These are phyloP conservation scores for Annulohypoxylon stygium DNA, from an alignment of 495 filamentous ascomycete species.

Conservation along the genomic window DNA sequence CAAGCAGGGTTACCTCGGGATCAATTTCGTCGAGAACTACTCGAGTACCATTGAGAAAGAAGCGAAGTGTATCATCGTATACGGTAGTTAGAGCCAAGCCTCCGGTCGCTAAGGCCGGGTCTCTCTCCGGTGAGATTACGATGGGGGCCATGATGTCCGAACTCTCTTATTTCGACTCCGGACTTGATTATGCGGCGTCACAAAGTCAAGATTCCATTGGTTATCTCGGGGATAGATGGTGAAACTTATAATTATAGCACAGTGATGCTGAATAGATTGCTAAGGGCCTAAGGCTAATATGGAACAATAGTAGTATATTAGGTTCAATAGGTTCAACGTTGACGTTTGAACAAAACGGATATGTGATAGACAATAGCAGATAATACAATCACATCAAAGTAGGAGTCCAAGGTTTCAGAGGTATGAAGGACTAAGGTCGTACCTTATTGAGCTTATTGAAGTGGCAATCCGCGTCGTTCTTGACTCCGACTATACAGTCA, in stretches of 20 bases:
- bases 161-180: conserved; percentile 2
- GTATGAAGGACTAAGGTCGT: neutral
- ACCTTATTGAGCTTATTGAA: conserved; percentile 18
- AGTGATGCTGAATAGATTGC: neutral
- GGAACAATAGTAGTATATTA: neutral
- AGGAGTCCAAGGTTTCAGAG: neutral
- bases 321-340: too few species aligned
- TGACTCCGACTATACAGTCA: conserved; percentile 17
- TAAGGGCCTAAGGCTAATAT: neutral
- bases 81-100: conserved; percentile 51
- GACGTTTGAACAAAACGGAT: neutral
- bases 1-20: conserved; percentile 91
- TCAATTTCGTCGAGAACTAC: conserved; percentile 85
- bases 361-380: conserved; percentile 2
- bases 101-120: conserved; percentile 42
- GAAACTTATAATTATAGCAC: conserved; percentile 1
- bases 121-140: conserved; percentile 57
- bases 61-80: conserved; percentile 72
- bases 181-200: neutral
- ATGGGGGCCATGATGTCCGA: conserved; percentile 60
- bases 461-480: conserved; percentile 38
- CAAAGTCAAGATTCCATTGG: conserved; percentile 18
- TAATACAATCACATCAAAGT: conserved; percentile 22
- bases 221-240: neutral
- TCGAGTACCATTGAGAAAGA: conserved; percentile 97